Conservation (phyloP, 257 asterid genomes). For the Voacanga thouarsii region DNA sequence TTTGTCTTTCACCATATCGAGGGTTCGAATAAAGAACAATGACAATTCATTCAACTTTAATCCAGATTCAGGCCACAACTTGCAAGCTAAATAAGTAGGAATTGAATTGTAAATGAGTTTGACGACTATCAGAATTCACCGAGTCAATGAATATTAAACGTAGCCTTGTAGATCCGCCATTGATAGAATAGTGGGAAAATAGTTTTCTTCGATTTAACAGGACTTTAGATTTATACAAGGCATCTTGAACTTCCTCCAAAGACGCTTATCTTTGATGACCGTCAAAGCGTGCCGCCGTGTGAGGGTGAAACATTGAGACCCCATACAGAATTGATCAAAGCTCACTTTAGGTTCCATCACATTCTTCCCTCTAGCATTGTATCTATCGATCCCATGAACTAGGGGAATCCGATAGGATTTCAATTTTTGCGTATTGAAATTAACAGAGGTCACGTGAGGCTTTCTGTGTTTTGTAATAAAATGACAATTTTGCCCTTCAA, state of each 20-base stretch:
- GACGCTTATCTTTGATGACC: slow-evolving; percentile 74
- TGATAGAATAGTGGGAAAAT: slow-evolving; percentile 78
- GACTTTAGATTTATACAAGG: slow-evolving; percentile 73
- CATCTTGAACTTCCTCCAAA: slow-evolving; percentile 80
- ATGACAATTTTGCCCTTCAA: too few relatives aligned
- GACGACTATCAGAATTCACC: slow-evolving; percentile 71
- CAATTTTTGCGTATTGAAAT: slow-evolving; percentile 58
- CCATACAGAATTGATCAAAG: slow-evolving; percentile 63
- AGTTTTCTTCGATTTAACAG: slow-evolving; percentile 90
- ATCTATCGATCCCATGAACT: slow-evolving; percentile 54
- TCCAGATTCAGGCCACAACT: too few relatives aligned
- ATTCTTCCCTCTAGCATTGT: slow-evolving; percentile 68
- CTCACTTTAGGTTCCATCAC: slow-evolving; percentile 77
- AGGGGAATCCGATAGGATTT: slow-evolving; percentile 49
- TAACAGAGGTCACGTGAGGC: too few relatives aligned
- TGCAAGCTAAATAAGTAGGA: too few relatives aligned
- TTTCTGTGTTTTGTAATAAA: too few relatives aligned
- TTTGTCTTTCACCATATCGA: too few relatives aligned
- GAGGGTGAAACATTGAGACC: slow-evolving; percentile 78
- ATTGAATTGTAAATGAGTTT: too few relatives aligned
- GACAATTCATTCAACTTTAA: too few relatives aligned
- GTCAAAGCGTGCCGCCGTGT: slow-evolving; percentile 59
- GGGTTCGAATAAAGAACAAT: too few relatives aligned
- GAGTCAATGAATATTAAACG: slow-evolving; percentile 57
- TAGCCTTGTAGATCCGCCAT: slow-evolving; percentile 74